Evolutionary conservation across 228 moss, liverwort and hornwort genomes (phyloP), one percentile per base, ranked within the genome.

Genomic region (Sphagnum magellanicum): DNA sequence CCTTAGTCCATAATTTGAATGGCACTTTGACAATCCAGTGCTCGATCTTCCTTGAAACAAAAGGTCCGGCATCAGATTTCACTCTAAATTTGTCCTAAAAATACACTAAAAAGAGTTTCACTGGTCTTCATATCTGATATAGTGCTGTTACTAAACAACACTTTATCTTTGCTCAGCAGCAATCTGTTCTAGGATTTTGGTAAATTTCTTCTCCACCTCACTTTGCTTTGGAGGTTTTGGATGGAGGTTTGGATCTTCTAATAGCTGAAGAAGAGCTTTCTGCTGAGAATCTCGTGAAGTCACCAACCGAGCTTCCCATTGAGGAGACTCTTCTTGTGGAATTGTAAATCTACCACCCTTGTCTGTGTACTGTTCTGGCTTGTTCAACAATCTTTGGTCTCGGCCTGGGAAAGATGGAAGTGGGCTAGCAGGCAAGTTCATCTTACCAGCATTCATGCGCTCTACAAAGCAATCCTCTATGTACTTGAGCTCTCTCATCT

Each of bases 381-480:
- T 66, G 0, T 53, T 65, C 1, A 50, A 51, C 3, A 85, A 0
- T 0, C 5, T 0, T 14, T 4, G 72, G 61, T 73, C 72, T 6
- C 58, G 68, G 6, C 75, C 71, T 0, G 6, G 57, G 4, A 77
- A 17, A 0, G 79, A 77, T 14, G 64, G 71, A 68, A 75, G 73
- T 17, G 62, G 82, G 68, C 71, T 75, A 16, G 71, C 0, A 0
- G 8, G 67, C 50, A 77, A 58, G 3, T 4, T 0, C 8, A 73
- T 49, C 16, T 82, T 86, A 0, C 75, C 79, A 0, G 4, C n/a
- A 0, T 86, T 79, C 69, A 75, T 69, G 5, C 0, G 10, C 49
- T 86, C 75, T 0, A 77, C 52, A 67, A 13, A 73, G 67, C 75
- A 86, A 64, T 79, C 77, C 53, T 79, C 85, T 6, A 75, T 48